Evolutionary conservation across 1,284 basidiomycete species (phyloP).

Genomic region (Leccinum griseonigrum): DNA sequence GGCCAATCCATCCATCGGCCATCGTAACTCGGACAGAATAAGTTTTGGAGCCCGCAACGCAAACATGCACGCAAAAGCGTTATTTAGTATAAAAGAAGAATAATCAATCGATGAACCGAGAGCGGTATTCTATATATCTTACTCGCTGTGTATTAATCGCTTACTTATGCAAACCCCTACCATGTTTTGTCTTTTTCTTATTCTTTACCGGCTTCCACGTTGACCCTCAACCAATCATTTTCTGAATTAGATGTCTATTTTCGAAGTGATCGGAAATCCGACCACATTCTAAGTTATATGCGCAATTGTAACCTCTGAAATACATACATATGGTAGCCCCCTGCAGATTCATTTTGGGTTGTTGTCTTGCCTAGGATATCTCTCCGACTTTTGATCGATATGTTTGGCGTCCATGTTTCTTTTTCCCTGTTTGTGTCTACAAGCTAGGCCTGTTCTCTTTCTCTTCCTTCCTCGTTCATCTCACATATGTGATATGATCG

Average conservation of each 20-base stretch:
- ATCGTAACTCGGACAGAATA: not conserved
- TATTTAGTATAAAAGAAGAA: slow-evolving; percentile 14
- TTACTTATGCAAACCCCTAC: slow-evolving; percentile 20
- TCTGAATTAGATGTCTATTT: slow-evolving; percentile 5
- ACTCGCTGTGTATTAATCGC: slow-evolving; percentile 25
- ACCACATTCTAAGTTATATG: not conserved
- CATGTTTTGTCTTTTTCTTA: not conserved
- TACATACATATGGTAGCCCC: not conserved
- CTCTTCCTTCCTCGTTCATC: not conserved
- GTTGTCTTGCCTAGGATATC: not conserved
- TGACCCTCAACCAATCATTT: not conserved
- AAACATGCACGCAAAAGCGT: slow-evolving; percentile 6
- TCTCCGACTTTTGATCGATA: not conserved
- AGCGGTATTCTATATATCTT: slow-evolving; percentile 27
- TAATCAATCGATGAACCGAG: slow-evolving; percentile 10
- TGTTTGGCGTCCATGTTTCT: not conserved
- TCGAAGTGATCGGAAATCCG: slow-evolving; percentile 4
- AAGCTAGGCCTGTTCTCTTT: not conserved
- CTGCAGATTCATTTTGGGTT: not conserved
- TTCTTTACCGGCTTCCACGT: not conserved
- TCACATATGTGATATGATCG: not conserved
- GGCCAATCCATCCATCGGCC: not conserved
- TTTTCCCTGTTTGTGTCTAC: not conserved
- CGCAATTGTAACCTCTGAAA: not conserved
- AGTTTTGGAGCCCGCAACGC: not conserved